Conservation (phyloP, 2,329 filamentous ascomycete genomes). For the Albophoma yamanashiensis region DNA sequence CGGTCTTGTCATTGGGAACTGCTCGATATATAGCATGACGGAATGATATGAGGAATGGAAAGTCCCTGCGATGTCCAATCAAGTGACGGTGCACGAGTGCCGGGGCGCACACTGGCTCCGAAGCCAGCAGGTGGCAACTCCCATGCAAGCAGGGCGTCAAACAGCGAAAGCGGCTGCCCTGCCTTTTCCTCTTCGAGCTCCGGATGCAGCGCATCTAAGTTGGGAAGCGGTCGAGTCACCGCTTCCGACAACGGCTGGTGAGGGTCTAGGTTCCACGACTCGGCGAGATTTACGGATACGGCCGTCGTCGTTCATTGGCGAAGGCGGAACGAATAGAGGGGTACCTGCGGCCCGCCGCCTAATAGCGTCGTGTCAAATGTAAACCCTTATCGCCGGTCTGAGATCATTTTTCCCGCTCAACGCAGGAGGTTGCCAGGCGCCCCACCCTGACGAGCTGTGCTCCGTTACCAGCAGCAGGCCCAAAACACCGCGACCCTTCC, state of each 20-base stretch:
- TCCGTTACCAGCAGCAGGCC: background rate
- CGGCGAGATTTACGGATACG: background rate
- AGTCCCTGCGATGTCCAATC: background rate
- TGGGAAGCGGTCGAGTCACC: background rate
- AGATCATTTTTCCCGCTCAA: slow-evolving; percentile 11
- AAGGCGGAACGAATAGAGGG: background rate
- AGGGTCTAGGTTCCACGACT: background rate
- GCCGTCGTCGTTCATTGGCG: background rate
- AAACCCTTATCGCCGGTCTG: slow-evolving; percentile 5
- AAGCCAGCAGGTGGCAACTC: background rate
- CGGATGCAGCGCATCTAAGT: background rate
- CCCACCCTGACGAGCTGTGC: background rate
- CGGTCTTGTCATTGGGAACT: background rate
- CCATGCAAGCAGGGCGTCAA: too few species aligned
- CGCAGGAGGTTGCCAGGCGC: background rate
- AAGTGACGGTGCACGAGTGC: background rate
- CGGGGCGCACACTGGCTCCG: background rate
- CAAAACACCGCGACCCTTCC: background rate
- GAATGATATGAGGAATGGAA: background rate
- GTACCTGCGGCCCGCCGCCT: background rate
- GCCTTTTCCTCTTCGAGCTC: background rate
- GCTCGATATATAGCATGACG: background rate
- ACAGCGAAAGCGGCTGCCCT: too few species aligned
- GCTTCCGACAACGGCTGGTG: background rate
- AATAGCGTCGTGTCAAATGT: background rate